A percentile compares a stretch with the other conserved stretches of the same genome.
Conservation (phyloP, 2,329 filamentous ascomycete species). For the Parastagonospora avenae region DNA sequence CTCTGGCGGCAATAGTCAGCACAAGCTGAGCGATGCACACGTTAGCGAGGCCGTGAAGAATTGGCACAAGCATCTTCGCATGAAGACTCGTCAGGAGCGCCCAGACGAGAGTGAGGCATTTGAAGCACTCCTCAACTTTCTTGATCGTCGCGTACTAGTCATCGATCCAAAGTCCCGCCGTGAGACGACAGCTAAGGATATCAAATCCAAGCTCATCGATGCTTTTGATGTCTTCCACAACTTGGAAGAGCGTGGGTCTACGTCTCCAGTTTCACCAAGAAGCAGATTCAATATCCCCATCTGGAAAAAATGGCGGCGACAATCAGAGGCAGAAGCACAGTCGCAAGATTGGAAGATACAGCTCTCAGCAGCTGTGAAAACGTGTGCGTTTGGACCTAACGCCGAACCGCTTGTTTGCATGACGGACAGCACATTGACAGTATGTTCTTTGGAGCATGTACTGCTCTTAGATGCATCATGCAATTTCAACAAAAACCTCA, state of each 20-base stretch:
- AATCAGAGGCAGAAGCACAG: not conserved
- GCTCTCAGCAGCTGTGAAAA: not conserved
- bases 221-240: not conserved
- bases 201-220: not conserved
- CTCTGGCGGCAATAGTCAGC: not conserved
- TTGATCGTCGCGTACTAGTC: conserved; percentile 1
- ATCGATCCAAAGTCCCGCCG: conserved; percentile 3
- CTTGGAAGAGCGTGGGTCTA: not conserved
- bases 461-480: not conserved
- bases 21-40: not conserved
- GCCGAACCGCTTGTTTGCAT: conserved; percentile 3
- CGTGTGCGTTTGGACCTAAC: conserved; percentile 3
- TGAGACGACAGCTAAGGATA: not conserved
- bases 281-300: not conserved
- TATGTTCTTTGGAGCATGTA: conserved; percentile 2
- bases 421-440: not conserved
- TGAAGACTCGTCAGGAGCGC: not conserved
- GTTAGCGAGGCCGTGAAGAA: conserved; percentile 4
- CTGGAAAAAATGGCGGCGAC: not conserved
- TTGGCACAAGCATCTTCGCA: conserved; percentile 2
- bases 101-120: not conserved
- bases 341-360: conserved; percentile 2
- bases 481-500: not conserved
- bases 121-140: conserved; percentile 1
- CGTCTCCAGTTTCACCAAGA: not conserved